These are phyloP conservation scores for Epicoccum sorghinum DNA, from an alignment of 2,329 filamentous ascomycete species.

Conservation along the genomic window DNA sequence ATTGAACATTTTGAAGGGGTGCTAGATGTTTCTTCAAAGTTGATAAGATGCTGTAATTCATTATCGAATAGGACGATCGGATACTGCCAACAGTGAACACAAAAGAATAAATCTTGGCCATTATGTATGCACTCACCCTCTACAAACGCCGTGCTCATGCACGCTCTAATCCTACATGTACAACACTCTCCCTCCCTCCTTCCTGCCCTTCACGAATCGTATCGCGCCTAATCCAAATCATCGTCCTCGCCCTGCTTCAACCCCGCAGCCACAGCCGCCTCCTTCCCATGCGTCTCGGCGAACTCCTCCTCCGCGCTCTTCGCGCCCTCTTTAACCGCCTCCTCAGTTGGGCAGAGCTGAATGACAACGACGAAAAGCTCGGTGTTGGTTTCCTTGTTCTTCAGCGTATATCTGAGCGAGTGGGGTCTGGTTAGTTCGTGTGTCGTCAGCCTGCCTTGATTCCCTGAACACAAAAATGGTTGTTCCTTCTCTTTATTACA, in stretches of 20 bases:
- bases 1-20: too few relatives aligned
- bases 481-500: background rate
- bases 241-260: background rate
- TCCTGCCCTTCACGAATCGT: too few relatives aligned
- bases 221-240: slow-evolving; percentile 22
- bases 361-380: slow-evolving; percentile 84
- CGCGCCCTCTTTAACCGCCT: slow-evolving; percentile 46
- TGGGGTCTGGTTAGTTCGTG: slow-evolving; percentile 67
- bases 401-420: slow-evolving; percentile 88
- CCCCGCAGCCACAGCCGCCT: background rate
- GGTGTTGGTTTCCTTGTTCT: slow-evolving; percentile 74
- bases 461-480: background rate
- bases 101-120: too few relatives aligned
- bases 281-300: slow-evolving; percentile 26
- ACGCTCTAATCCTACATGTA: background rate
- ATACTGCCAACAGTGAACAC: too few relatives aligned
- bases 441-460: slow-evolving; percentile 18
- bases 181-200: background rate
- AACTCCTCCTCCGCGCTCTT: slow-evolving; percentile 33
- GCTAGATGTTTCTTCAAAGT: too few relatives aligned
- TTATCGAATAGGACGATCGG: too few relatives aligned
- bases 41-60: too few relatives aligned
- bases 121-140: too few relatives aligned
- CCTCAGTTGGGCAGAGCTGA: slow-evolving; percentile 73
- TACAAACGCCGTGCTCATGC: too few relatives aligned